Conservation (phyloP, 371 early-diverging fungal species). For the Mortierella sp. region DNA sequence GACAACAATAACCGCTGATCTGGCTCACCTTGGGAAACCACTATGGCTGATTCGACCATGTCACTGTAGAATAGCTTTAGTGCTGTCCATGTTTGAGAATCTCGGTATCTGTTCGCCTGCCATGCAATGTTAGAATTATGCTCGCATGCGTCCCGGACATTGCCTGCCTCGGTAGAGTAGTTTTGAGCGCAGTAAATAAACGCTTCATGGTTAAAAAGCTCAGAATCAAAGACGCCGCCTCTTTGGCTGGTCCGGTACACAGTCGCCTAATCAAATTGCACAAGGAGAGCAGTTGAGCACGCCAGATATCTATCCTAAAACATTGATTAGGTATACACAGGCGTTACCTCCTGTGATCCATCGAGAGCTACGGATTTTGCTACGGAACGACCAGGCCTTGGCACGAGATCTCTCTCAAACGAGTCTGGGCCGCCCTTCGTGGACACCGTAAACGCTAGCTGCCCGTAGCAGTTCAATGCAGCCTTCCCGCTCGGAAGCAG, state of each 20-base stretch:
- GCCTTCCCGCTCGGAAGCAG: conserved; percentile 64
- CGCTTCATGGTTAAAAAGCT: conserved; percentile 73
- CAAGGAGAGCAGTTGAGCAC: neutral
- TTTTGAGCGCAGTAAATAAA: conserved; percentile 77
- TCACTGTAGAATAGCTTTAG: conserved; percentile 72
- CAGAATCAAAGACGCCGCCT: conserved; percentile 72
- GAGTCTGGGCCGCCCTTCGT: conserved; percentile 48
- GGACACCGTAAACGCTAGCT: conserved; percentile 71
- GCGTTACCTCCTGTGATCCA: conserved; percentile 32
- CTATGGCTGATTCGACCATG: conserved; percentile 37
- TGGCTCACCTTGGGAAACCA: conserved; percentile 38
- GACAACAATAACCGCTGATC: too few relatives aligned
- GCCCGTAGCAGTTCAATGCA: conserved; percentile 80
- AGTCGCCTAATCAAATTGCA: conserved; percentile 19
- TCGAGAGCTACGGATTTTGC: conserved; percentile 35
- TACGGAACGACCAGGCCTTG: conserved; percentile 20
- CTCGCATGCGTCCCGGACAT: conserved; percentile 69
- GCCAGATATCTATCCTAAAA: too few relatives aligned
- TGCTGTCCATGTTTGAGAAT: conserved; percentile 86
- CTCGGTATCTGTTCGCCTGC: conserved; percentile 71
- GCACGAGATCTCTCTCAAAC: conserved; percentile 44
- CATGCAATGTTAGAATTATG: conserved; percentile 80
- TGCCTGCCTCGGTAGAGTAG: conserved; percentile 62
- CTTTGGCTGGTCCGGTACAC: conserved; percentile 59
- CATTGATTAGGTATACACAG: too few relatives aligned